phyloP scores from a whole-genome alignment of 805 yeast genomes.

The Yamadazyma takamatsuzukensis region DNA sequence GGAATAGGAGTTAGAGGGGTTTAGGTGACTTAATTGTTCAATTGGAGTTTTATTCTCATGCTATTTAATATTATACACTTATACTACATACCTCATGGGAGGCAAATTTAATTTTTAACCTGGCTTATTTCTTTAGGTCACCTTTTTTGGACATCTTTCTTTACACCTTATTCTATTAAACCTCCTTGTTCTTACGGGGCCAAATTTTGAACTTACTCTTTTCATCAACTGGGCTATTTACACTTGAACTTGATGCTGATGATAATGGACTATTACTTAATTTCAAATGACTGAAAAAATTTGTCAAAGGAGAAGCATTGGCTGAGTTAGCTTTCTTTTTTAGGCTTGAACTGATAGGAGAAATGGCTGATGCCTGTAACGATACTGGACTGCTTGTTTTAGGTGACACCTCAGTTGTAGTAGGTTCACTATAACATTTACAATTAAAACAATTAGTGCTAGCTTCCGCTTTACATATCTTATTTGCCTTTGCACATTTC shows the following conservation, averaged over 20 bases:
- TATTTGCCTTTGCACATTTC: neutral
- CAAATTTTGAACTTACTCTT: slow-evolving; percentile 10
- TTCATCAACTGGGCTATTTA: slow-evolving; percentile 6
- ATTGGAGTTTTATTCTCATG: too few species aligned
- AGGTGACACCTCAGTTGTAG: neutral
- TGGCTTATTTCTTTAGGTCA: too few species aligned
- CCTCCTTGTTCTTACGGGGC: slow-evolving; percentile 7
- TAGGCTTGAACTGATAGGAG: slow-evolving; percentile 4
- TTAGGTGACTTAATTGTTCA: neutral
- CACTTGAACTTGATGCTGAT: slow-evolving; percentile 5
- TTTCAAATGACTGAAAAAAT: slow-evolving; percentile 16
- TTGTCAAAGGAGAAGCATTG: slow-evolving; percentile 8
- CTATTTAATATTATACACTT: too few species aligned
- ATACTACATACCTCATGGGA: too few species aligned
- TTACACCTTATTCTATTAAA: too few species aligned
- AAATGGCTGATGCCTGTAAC: slow-evolving; percentile 5
- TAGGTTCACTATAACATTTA: neutral
- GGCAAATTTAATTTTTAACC: too few species aligned
- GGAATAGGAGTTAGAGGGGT: neutral
- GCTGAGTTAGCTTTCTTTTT: slow-evolving; percentile 2
- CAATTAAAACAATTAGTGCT: neutral
- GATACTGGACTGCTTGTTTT: slow-evolving; percentile 4
- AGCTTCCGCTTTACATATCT: neutral
- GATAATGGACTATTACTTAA: slow-evolving; percentile 2
- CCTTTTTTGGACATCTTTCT: too few species aligned